Evolutionary conservation across 2,329 filamentous ascomycete genomes (phyloP).

Genomic region (Aaosphaeria arxii): DNA sequence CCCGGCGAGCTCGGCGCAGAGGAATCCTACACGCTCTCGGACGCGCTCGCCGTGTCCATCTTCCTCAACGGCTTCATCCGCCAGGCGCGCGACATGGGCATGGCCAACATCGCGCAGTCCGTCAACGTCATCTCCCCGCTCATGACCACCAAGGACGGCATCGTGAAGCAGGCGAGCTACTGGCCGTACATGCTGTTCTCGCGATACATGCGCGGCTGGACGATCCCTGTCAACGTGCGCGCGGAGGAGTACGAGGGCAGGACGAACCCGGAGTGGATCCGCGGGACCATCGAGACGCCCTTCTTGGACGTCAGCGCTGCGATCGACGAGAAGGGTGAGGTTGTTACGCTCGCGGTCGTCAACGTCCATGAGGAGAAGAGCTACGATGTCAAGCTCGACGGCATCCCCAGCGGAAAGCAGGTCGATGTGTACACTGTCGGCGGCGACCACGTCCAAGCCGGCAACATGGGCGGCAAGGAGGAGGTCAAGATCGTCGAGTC

Average conservation of each 20-base stretch:
- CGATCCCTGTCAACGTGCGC: slow-evolving; percentile 63
- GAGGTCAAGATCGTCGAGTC: slow-evolving; percentile 60
- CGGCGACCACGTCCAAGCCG: slow-evolving; percentile 54
- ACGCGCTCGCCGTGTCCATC: slow-evolving; percentile 70
- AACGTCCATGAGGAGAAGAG: slow-evolving; percentile 63
- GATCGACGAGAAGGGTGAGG: slow-evolving; percentile 55
- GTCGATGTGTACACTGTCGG: slow-evolving; percentile 64
- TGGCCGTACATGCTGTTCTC: slow-evolving; percentile 70
- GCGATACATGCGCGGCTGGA: slow-evolving; percentile 70
- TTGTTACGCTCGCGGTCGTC: slow-evolving; percentile 66
- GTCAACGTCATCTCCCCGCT: slow-evolving; percentile 77
- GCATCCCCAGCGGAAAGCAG: slow-evolving; percentile 40
- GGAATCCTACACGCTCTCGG: slow-evolving; percentile 68
- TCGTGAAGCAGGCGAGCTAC: slow-evolving; percentile 72
- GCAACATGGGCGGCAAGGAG: slow-evolving; percentile 62
- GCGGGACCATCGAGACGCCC: slow-evolving; percentile 64
- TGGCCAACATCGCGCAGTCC: slow-evolving; percentile 75
- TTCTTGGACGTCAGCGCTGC: slow-evolving; percentile 68
- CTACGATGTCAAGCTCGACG: slow-evolving; percentile 60
- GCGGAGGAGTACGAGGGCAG: slow-evolving; percentile 62
- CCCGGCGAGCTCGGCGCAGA: slow-evolving; percentile 71
- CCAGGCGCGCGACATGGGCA: slow-evolving; percentile 67
- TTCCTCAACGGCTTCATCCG: slow-evolving; percentile 77
- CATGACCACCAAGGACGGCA: slow-evolving; percentile 64
- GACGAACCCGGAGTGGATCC: slow-evolving; percentile 65